Evolutionary conservation across 2,329 filamentous ascomycete species (phyloP).

Genomic region (Sporothrix euskadiensis): DNA sequence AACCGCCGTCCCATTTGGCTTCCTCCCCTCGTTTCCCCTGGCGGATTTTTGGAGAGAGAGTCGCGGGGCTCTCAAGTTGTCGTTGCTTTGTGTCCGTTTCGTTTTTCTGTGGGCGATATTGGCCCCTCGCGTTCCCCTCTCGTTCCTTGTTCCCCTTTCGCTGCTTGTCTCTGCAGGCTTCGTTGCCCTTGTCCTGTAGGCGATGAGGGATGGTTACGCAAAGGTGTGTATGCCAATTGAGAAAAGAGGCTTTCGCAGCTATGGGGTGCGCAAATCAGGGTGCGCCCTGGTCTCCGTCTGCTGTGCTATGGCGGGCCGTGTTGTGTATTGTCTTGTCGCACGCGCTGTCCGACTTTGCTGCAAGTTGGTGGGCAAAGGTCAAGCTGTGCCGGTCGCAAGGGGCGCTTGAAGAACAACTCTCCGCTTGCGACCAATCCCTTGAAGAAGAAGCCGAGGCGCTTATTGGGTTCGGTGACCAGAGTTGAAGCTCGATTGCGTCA

Average conservation of each 20-base stretch:
- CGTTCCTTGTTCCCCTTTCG: background rate
- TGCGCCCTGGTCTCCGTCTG: conserved; percentile 4
- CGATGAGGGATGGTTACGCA: conserved; percentile 23
- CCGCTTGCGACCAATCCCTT: no score
- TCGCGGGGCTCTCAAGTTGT: background rate
- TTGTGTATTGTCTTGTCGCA: conserved; percentile 3
- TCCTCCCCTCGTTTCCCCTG: background rate
- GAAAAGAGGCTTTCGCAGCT: background rate
- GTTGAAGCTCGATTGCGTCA: conserved; percentile 8
- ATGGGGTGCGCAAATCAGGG: conserved; percentile 21
- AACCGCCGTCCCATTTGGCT: conserved; percentile 13
- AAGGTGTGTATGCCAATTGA: background rate
- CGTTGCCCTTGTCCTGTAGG: background rate
- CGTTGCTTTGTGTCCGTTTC: background rate
- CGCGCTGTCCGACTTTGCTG: conserved; percentile 8
- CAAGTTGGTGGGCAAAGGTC: background rate
- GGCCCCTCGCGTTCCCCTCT: background rate
- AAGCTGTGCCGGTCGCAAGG: background rate
- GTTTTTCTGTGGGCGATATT: background rate
- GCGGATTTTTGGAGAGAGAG: background rate
- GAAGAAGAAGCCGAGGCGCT: background rate
- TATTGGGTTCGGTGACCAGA: conserved; percentile 11
- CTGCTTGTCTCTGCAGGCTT: background rate
- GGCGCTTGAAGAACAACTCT: background rate
- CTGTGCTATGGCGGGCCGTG: conserved; percentile 12